Evolutionary conservation across 345 rosid species (phyloP), one percentile per base, ranked within the genome.

Genomic region (Dipteronia dyeriana): DNA sequence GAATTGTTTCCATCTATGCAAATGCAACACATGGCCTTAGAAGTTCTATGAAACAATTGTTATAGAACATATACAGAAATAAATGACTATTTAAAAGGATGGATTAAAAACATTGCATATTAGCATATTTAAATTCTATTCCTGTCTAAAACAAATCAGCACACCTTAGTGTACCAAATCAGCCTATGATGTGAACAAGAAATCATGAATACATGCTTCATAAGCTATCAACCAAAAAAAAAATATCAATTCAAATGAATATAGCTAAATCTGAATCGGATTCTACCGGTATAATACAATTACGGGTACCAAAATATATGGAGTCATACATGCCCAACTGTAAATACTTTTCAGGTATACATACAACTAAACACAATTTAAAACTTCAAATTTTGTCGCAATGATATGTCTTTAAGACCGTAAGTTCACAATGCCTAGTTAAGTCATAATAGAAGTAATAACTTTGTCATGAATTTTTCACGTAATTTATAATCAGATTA

Each of bases 281-380:
- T 38, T 25, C 70, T 39, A 64, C 4, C 13, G n/a, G 11, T 22
- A 65, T 17, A 3, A 39, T 23, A 39, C 25, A 39, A 66, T 39
- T 66, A 6, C 26, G 39, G 7, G 45, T 41, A n/a, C 8, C 45
- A 7, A 41, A 41, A 66, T 66, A n/a, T 39, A 20, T 39, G 26
- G n/a, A 38, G 12, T 20, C 5, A 19, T 66, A 39, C 49, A 66
- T 3, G 16, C 51, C 7, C 12, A n/a, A 2, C 54, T 10, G 19
- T n/a, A 43, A 67, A 70, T 26, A 49, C 26, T 23, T 31, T 8
- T 26, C 19, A 11, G 25, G 11, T 31, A 8, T 71, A 54, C 25
- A 71, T 29, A 29, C 34, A 71, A 56, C 49, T 54, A 71, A 54
- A 71, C 64, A 61, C 22, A 23, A 60, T 23, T 5, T n/a, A 38